These are phyloP conservation scores for Saccharomycopsis capsularis DNA, from an alignment of 805 yeast genomes.

Conservation along the genomic window DNA sequence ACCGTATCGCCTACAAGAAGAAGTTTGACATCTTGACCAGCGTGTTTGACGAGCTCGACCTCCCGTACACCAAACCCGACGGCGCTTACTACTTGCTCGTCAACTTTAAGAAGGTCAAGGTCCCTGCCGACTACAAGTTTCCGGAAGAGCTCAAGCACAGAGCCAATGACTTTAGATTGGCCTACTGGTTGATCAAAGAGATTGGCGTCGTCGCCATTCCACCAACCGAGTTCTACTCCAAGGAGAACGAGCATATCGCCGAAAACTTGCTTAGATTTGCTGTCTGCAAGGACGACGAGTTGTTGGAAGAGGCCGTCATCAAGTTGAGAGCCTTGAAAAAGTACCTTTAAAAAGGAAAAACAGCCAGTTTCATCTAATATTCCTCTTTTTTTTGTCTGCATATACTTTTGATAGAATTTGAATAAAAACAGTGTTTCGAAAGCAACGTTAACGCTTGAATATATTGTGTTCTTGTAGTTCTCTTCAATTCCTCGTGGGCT, in stretches of 20 bases:
- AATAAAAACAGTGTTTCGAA: no score
- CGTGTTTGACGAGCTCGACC: constrained; percentile 77
- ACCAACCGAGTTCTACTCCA: constrained; percentile 86
- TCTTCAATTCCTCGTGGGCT: no score
- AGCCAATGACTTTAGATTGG: constrained; percentile 81
- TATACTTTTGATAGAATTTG: no score
- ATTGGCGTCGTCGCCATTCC: constrained; percentile 95
- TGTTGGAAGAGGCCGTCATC: constrained; percentile 73
- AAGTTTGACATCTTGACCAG: constrained; percentile 69
- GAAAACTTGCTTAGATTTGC: constrained; percentile 89
- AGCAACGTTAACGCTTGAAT: no score
- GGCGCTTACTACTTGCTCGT: constrained; percentile 93
- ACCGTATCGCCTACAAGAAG: constrained; percentile 57
- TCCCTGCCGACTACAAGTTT: constrained; percentile 65
- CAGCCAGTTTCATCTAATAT: no score
- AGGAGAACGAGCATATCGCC: constrained; percentile 64
- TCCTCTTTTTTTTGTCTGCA: no score
- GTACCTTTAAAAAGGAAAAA: constrained; percentile 25
- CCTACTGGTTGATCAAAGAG: constrained; percentile 89
- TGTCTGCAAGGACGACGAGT: constrained; percentile 84
- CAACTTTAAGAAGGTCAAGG: constrained; percentile 72
- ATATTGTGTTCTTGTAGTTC: no score
- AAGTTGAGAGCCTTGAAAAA: constrained; percentile 65
- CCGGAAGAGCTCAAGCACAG: constrained; percentile 63
- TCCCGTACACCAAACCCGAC: constrained; percentile 86